Base-by-base conservation (phyloP, 2,329 filamentous ascomycete species). In the Curvularia verruculosa region DNA sequence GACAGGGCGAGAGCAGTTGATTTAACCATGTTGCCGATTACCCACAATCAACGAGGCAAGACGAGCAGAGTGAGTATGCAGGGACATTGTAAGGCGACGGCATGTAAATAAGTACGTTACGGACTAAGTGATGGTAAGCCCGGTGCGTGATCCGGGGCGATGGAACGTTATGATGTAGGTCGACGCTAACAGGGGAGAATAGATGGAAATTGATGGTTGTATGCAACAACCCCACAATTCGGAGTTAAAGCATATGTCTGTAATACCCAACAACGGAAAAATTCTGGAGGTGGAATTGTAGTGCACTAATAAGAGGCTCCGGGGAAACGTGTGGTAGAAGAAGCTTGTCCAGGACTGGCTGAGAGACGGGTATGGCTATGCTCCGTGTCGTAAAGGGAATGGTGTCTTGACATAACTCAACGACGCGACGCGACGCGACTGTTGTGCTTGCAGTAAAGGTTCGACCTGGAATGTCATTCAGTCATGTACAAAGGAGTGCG, bases 141-240 rank as follows among this genome's bases (percentile, higher is more conserved):
- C 41, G 15, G 3, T 1, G 36, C 44, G 36, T 49, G 58, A 51
- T 50, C 57, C 55, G 61, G 60, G 58, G 62, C 58, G 64, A 51
- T 39, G 60, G 37, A 47, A 24, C 44, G 59, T 15, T 1, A 43
- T 43, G 40, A 26, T 54, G 28, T 53, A 58, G 60, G 56, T 53
- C 56, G 65, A 59, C 46, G 55, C 59, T 53, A 64, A 63, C 54
- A 63, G 68, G 59, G 58, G 61, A 68, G 47, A 66, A 62, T 72
- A 65, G 44, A 72, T 69, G 26, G 66, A 64, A 63, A 59, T 66
- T 61, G 57, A 65, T 65, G 59, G 56, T 43, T 26, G 37, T 61
- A 57, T 39, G 43, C 49, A 18, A 58, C 60, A 64, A 58, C 57
- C 53, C 61, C 60, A 68, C 59, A 67, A 44, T 64, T 63, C 60